Evolutionary conservation across 2,329 filamentous ascomycete genomes (phyloP), one percentile per base, ranked within the genome.

Genomic region (Aureobasidium sp.): DNA sequence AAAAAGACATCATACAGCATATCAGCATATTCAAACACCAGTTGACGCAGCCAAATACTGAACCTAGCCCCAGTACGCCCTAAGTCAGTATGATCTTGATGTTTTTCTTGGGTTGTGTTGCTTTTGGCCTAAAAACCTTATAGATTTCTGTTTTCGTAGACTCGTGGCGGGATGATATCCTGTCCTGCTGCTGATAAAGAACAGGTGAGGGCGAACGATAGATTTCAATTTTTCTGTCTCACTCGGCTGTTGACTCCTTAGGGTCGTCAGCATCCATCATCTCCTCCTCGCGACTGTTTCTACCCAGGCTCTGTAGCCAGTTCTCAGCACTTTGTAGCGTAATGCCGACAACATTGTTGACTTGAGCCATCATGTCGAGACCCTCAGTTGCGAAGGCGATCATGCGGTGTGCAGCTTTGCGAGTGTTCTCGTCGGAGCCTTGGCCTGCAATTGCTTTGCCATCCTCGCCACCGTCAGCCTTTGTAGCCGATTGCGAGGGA

Each of bases 321-420:
- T 87, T 85, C 74, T 97, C 93, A 0, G 94, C 94, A 68, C 89
- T 94, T 61, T 89, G 84, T 59, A 97, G 88, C 0, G 94, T 97
- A 59, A 91, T 89, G 67, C 95, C 90, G 9, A 97, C 82, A 1
- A 97, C 90, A 5, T 87, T 86, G 44, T 87, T 94, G 55, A 99
- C 91, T 73, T 97, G 91, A 0, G 86, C 84, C 82, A 97, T 91
- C 88, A 97, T 96, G 68, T 97, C 91, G 15, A 97, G 79, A 0
- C 92, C 91, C 72, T 97, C 93, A 69, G 88, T 89, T 7, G 93
- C 93, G 57, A 97, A 84, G 1, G 94, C 85, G 13, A 97, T 78
- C 62, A 95, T 91, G 44, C 88, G 83, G 67, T 91, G 87, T 0
- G 90, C 91, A 57, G 78, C 78, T 9, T 79, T 74, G 12, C 80